A percentile compares a stretch with the other conserved stretches of the same genome.
phyloP scores from a whole-genome alignment of 495 filamentous ascomycete genomes.

The Annulohypoxylon bovei region DNA sequence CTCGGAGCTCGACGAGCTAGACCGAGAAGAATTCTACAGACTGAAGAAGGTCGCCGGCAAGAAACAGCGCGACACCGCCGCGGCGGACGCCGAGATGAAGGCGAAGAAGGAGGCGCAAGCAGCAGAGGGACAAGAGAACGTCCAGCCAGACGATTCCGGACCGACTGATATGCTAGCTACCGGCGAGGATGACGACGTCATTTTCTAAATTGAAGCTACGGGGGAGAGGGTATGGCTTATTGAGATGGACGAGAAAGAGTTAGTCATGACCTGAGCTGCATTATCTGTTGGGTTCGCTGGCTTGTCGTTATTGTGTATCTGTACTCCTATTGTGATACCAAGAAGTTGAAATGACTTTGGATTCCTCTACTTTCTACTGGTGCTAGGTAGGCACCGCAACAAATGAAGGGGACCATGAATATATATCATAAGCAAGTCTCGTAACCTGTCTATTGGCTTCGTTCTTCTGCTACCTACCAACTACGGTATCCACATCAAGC shows the following conservation, averaged over 20 bases:
- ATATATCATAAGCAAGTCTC: conserved; percentile 1
- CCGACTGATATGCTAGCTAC: conserved; percentile 79
- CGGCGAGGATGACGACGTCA: conserved; percentile 91
- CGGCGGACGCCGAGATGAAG: conserved; percentile 77
- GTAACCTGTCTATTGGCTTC: not conserved
- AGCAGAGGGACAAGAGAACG: conserved; percentile 53
- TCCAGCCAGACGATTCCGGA: conserved; percentile 58
- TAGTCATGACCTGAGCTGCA: not conserved
- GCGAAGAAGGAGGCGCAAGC: conserved; percentile 60
- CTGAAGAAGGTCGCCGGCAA: conserved; percentile 98
- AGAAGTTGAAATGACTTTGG: conserved; percentile 26
- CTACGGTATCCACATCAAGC: not conserved
- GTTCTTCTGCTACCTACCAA: not conserved
- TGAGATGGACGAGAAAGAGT: not conserved
- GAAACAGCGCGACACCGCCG: conserved; percentile 85
- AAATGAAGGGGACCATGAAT: not conserved
- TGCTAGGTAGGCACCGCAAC: not conserved
- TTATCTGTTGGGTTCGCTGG: not conserved
- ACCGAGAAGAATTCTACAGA: conserved; percentile 98
- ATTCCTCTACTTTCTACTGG: conserved; percentile 3
- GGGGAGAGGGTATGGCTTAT: not conserved
- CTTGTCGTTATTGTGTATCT: conserved; percentile 27
- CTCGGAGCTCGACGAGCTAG: conserved; percentile 96
- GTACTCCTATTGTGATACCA: conserved; percentile 36
- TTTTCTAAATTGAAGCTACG: conserved; percentile 70